These are phyloP conservation scores for Ophiostoma fasciatum DNA, from an alignment of 2,329 filamentous ascomycete species.

Conservation along the genomic window DNA sequence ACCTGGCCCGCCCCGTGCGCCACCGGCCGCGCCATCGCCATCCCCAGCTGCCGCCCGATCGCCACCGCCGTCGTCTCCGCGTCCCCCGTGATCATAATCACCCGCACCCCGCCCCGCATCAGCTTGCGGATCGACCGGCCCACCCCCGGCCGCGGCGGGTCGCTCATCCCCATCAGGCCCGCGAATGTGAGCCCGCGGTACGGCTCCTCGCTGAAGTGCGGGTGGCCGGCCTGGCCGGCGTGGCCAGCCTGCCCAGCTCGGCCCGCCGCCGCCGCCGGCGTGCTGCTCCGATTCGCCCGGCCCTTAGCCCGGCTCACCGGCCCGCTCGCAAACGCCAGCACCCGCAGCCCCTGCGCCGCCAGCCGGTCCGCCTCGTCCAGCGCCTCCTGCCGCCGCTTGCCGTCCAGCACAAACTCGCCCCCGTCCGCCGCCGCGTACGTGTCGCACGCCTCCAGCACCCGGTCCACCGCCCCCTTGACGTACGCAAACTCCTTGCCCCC, in stretches of 20 bases:
- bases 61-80: constrained; percentile 88
- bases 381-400: constrained; percentile 57
- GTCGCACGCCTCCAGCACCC: constrained; percentile 73
- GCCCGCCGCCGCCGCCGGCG: constrained; percentile 22
- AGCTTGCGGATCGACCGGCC: constrained; percentile 76
- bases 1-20: constrained; percentile 39
- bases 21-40: constrained; percentile 53
- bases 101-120: constrained; percentile 87
- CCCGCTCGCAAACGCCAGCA: constrained; percentile 88
- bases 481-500: constrained; percentile 78
- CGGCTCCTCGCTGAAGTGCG: constrained; percentile 47
- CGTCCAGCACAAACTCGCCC: constrained; percentile 72
- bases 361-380: constrained; percentile 68
- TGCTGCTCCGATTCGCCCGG: constrained; percentile 14
- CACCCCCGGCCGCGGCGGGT: constrained; percentile 83
- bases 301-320: constrained; percentile 29
- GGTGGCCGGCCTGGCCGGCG: constrained; percentile 20
- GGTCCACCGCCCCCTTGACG: constrained; percentile 88
- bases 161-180: constrained; percentile 91
- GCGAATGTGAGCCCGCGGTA: constrained; percentile 81
- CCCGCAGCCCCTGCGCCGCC: constrained; percentile 77
- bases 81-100: constrained; percentile 98
- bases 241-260: constrained; percentile 11
- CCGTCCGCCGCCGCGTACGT: constrained; percentile 81
- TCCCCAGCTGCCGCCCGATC: constrained; percentile 89